These are phyloP conservation scores for Albophoma yamanashiensis DNA, from an alignment of 2,329 filamentous ascomycete genomes.

Conservation along the genomic window DNA sequence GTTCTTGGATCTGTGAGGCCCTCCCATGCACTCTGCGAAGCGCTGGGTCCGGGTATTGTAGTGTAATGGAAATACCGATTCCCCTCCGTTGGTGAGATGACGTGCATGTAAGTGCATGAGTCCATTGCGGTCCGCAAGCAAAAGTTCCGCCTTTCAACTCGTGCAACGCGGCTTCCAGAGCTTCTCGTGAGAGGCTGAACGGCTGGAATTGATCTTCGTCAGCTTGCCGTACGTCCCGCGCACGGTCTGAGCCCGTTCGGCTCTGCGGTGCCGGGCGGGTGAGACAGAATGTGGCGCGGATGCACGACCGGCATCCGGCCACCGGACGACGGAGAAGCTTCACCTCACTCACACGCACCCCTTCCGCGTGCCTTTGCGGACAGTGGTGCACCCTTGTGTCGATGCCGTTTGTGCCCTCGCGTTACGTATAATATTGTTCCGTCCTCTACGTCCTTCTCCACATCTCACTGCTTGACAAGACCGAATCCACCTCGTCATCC, in stretches of 20 bases:
- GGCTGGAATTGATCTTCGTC: neutral
- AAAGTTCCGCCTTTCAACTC: neutral
- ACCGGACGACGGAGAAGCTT: neutral
- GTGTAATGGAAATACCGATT: neutral
- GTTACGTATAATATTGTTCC: neutral
- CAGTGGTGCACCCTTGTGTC: neutral
- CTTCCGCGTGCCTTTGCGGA: neutral
- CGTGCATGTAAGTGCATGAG: neutral
- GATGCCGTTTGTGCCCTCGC: neutral
- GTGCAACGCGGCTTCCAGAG: neutral
- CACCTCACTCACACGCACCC: neutral
- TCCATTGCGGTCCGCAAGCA: neutral
- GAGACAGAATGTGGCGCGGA: neutral
- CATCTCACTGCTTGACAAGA: neutral
- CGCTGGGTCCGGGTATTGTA: neutral
- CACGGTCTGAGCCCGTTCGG: neutral
- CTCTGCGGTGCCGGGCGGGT: neutral
- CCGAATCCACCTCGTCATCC: neutral
- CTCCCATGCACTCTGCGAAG: neutral
- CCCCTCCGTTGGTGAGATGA: neutral
- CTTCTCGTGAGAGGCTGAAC: neutral
- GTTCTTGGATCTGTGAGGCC: neutral
- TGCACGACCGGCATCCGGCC: neutral
- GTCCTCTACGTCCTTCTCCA: neutral
- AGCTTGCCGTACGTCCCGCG: neutral